Percentiles rank a stretch among this genome's conserved stretches.
These are phyloP conservation scores for Cordyceps cicadae DNA, from an alignment of 2,329 filamentous ascomycete species.

Conservation along the genomic window DNA sequence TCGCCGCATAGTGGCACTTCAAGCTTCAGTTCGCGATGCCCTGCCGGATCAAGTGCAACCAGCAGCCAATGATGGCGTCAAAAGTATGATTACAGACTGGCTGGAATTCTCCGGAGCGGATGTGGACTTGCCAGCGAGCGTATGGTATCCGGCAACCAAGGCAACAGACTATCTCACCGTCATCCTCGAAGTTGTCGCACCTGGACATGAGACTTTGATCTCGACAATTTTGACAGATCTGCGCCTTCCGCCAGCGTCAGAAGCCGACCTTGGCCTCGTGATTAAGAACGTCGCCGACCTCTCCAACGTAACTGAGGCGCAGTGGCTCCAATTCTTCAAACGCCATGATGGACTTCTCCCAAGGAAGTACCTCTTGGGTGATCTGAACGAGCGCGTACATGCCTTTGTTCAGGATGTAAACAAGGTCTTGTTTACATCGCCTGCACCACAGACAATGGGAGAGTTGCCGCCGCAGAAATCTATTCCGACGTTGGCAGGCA, in stretches of 20 bases:
- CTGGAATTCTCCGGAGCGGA: background rate
- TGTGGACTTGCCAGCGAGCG: background rate
- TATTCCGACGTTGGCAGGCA: background rate
- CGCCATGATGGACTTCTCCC: background rate
- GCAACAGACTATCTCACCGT: conserved; percentile 2
- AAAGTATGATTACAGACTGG: conserved; percentile 2
- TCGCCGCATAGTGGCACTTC: conserved; percentile 3
- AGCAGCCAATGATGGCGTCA: background rate
- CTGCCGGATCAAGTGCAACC: background rate
- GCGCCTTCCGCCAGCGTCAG: background rate
- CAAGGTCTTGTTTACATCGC: conserved; percentile 4
- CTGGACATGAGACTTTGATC: conserved; percentile 5
- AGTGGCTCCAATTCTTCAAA: conserved; percentile 5
- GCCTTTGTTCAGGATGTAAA: conserved; percentile 4
- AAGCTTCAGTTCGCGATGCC: background rate
- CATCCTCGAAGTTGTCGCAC: conserved; percentile 1
- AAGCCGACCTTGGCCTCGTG: background rate
- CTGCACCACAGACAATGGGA: background rate
- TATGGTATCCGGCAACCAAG: background rate
- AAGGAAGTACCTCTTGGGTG: background rate
- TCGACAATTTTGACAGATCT: conserved; percentile 1
- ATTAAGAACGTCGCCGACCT: conserved; percentile 1
- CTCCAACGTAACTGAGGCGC: background rate
- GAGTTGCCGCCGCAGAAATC: background rate
- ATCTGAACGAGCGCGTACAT: conserved; percentile 2